phyloP scores from a whole-genome alignment of 2,329 filamentous ascomycete genomes.

The Ceratocystis diversiconidia region DNA sequence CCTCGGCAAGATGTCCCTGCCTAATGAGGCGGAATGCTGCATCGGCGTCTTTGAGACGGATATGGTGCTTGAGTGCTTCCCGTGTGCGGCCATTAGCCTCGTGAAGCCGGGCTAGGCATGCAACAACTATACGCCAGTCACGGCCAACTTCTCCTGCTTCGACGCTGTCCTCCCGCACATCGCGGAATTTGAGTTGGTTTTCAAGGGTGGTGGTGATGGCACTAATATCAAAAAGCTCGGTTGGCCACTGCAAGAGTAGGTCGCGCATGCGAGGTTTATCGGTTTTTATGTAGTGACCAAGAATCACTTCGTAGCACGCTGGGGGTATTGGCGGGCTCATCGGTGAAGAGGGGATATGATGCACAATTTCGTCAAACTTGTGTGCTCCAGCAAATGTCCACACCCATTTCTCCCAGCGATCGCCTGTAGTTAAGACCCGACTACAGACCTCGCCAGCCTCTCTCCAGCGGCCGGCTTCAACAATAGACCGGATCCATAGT shows the following conservation, averaged over 20 bases:
- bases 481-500: conserved; percentile 78
- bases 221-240: conserved; percentile 67
- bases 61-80: conserved; percentile 79
- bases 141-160: conserved; percentile 57
- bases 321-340: conserved; percentile 66
- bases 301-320: conserved; percentile 73
- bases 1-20: conserved; percentile 79
- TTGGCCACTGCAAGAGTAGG: conserved; percentile 68
- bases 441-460: conserved; percentile 68
- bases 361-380: conserved; percentile 79
- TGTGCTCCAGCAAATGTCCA: conserved; percentile 78
- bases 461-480: conserved; percentile 59
- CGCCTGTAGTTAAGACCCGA: conserved; percentile 64
- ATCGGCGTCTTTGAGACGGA: conserved; percentile 82
- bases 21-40: conserved; percentile 73
- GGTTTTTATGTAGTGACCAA: conserved; percentile 73
- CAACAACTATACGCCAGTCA: conserved; percentile 84
- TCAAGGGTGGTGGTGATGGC: conserved; percentile 67
- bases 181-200: conserved; percentile 62
- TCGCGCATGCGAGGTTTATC: conserved; percentile 65
- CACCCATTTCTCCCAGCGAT: conserved; percentile 90
- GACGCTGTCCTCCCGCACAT: conserved; percentile 60
- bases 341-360: conserved; percentile 64
- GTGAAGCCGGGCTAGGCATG: conserved; percentile 70
- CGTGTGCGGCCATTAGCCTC: conserved; percentile 66